Percentiles rank a stretch among this genome's conserved stretches.
Evolutionary conservation across 495 filamentous ascomycete species (phyloP).

Genomic region (Penicillium riverlandense): DNA sequence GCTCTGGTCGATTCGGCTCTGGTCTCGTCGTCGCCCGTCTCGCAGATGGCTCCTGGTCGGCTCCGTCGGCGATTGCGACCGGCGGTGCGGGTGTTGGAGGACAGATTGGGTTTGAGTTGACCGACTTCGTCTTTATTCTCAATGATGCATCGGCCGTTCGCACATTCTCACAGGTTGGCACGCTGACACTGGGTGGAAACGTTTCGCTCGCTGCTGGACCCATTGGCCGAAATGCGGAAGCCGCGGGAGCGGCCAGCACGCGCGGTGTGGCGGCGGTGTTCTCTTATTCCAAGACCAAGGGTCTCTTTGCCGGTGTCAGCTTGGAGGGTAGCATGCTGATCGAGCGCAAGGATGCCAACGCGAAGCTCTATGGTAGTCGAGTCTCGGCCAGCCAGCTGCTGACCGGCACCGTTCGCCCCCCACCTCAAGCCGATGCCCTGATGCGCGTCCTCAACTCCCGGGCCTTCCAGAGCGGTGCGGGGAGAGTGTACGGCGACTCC

Average conservation of each 20-base stretch:
- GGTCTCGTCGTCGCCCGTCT: constrained; percentile 90
- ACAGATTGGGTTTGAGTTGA: constrained; percentile 95
- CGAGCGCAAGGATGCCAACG: constrained; percentile 92
- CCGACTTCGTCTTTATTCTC: constrained; percentile 98
- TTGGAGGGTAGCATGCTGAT: constrained; percentile 86
- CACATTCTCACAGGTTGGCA: constrained; percentile 89
- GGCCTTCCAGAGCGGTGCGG: constrained; percentile 61
- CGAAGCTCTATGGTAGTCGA: constrained; percentile 82
- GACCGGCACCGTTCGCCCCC: constrained; percentile 66
- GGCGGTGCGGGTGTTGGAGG: constrained; percentile 91
- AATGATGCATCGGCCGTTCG: constrained; percentile 89
- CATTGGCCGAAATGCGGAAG: constrained; percentile 90
- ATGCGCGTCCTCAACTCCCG: constrained; percentile 78
- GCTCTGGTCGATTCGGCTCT: constrained; percentile 85
- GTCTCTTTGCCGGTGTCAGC: constrained; percentile 90
- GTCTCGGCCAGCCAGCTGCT: constrained; percentile 80
- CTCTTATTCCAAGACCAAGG: constrained; percentile 95
- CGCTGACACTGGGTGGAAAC: constrained; percentile 88
- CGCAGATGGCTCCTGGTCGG: constrained; percentile 88
- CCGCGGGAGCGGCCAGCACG: constrained; percentile 86
- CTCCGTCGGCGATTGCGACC: constrained; percentile 84
- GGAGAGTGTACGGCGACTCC: constrained; percentile 39
- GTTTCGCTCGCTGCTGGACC: constrained; percentile 94
- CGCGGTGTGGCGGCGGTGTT: constrained; percentile 89
- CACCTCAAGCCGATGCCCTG: constrained; percentile 74